Base-by-base conservation (phyloP, 2,329 filamentous ascomycete species). In the Colletotrichum orchidophilum region DNA sequence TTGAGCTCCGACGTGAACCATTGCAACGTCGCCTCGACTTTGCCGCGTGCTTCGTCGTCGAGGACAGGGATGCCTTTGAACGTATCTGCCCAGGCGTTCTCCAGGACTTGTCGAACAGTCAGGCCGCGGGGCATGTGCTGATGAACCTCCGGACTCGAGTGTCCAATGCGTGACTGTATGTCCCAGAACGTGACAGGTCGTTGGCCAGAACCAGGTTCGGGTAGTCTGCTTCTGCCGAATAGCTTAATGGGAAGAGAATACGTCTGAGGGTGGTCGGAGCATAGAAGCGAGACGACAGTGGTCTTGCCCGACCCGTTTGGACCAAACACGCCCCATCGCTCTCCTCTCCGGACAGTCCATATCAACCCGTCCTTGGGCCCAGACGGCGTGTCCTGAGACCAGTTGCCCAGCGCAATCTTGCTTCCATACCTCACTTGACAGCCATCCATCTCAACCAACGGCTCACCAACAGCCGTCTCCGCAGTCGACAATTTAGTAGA, bases 291-390 rank as follows among this genome's bases (percentile, higher is more conserved):
- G 31, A 98, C 88, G 49, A 99, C 87, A 0, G 96, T 99, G 0
- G 96, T 99, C 84, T 99, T 99, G 21, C 96, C 96, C 0, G 94
- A 97, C 13, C 93, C 96, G 76, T 99, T 98, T 35, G 95, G 93
- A 0, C 96, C 96, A 77, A 99, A 96, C 21, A 98, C 89, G 3
- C 94, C 96, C 93, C 95, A 97, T 73, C 95, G 90, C 79, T 98
- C 91, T 27, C 96, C 95, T 62, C 92, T 89, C 49, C 91, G 89
- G 27, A 98, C 91, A 0, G 88, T 93, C 94, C 96, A 98, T 78
- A 92, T 87, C 6, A 98, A 84, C 0, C 96, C 96, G 1, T 87
- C 80, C 70, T 84, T 83, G 21, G 81, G 74, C 0, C 88, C 88
- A 3, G 88, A 75, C 13, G 87, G 78, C 1, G 77, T 81, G n/a